Evolutionary conservation across 2,329 filamentous ascomycete genomes (phyloP).

Genomic region (Sclerotinia sclerotiorum): DNA sequence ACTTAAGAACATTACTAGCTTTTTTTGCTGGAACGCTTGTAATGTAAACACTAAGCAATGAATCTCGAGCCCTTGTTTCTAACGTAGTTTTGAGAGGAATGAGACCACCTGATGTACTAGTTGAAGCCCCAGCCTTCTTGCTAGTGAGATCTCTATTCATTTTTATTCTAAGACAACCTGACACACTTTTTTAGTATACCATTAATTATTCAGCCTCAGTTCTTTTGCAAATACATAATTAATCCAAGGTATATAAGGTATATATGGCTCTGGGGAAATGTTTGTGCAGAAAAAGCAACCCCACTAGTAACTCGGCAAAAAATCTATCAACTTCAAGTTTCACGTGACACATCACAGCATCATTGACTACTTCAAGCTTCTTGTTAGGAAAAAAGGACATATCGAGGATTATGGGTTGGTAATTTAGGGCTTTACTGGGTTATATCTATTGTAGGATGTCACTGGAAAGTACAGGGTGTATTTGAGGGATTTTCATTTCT

Average conservation of each 20-base stretch:
- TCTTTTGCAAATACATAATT: too few species aligned
- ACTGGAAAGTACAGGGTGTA: neutral
- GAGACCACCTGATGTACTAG: slow-evolving; percentile 38
- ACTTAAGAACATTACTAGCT: slow-evolving; percentile 73
- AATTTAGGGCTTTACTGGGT: neutral
- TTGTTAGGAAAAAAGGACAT: neutral
- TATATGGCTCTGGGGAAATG: neutral
- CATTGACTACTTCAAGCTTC: neutral
- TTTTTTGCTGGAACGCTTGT: slow-evolving; percentile 70
- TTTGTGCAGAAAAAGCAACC: slow-evolving; percentile 4
- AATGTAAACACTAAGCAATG: slow-evolving; percentile 63
- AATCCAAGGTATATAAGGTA: neutral
- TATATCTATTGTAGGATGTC: neutral
- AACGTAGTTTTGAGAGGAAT: slow-evolving; percentile 65
- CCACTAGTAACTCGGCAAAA: slow-evolving; percentile 3
- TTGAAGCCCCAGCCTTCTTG: neutral
- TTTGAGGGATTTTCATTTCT: slow-evolving; percentile 27
- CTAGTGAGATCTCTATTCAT: neutral
- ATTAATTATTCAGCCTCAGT: neutral
- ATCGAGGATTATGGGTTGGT: too few species aligned
- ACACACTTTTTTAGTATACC: neutral
- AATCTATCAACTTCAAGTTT: neutral
- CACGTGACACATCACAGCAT: slow-evolving; percentile 1
- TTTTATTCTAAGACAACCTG: neutral
- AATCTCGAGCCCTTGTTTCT: slow-evolving; percentile 60